Evolutionary conservation across 2,329 filamentous ascomycete species (phyloP).

Genomic region (Venturia aucupariae): DNA sequence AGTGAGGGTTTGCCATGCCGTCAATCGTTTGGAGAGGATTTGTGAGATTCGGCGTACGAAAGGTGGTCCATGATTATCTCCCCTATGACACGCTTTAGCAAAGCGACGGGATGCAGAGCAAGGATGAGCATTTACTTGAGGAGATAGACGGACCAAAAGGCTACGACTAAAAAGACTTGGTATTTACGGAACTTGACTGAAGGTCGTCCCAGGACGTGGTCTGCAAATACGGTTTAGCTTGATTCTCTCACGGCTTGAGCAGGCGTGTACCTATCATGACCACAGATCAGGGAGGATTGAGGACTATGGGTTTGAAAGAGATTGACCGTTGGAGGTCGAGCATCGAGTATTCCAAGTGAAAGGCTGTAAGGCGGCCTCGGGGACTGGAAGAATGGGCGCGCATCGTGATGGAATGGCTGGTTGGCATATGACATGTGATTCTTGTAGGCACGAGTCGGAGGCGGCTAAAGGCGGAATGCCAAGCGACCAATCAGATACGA

Average conservation of each 20-base stretch:
- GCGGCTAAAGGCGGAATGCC: too few species aligned
- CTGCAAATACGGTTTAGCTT: conserved; percentile 32
- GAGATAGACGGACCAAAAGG: conserved; percentile 84
- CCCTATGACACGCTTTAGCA: conserved; percentile 43
- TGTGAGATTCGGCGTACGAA: conserved; percentile 61
- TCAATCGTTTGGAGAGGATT: conserved; percentile 60
- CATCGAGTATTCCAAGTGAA: not conserved
- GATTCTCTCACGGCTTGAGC: not conserved
- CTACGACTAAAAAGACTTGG: conserved; percentile 82
- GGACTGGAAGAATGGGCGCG: not conserved
- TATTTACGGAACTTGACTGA: conserved; percentile 86
- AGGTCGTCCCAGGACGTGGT: conserved; percentile 85
- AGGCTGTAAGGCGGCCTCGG: not conserved
- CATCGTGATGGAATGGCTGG: not conserved
- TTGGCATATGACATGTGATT: not conserved
- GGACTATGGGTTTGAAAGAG: not conserved
- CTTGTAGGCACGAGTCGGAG: too few species aligned
- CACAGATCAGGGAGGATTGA: not conserved
- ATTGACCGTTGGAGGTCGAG: not conserved
- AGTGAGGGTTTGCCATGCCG: conserved; percentile 82
- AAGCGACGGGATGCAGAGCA: not conserved
- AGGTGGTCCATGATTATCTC: conserved; percentile 81
- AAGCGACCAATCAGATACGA: too few species aligned
- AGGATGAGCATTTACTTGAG: conserved; percentile 45
- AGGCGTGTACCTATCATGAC: not conserved